Percentiles rank a stretch among this genome's conserved stretches.
Evolutionary conservation across 495 filamentous ascomycete genomes (phyloP).

Genomic region (Letharia lupina): DNA sequence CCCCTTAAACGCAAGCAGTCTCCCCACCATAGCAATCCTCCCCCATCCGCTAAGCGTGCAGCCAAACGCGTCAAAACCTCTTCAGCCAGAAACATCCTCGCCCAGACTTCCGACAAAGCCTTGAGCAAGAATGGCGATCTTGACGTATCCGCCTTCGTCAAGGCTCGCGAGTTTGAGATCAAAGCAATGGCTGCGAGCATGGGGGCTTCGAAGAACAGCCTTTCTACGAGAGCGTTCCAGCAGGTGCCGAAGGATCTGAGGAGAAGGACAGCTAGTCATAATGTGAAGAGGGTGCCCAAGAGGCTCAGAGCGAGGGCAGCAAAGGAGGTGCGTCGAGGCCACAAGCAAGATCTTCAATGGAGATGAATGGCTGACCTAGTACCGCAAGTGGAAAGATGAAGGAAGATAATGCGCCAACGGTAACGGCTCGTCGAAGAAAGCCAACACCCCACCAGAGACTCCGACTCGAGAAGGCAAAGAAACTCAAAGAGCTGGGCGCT

Average conservation of each 20-base stretch:
- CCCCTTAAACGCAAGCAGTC: conserved; percentile 23
- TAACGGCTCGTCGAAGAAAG: conserved; percentile 62
- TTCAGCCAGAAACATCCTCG: conserved; percentile 63
- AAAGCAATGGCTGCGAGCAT: conserved; percentile 73
- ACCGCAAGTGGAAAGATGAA: conserved; percentile 46
- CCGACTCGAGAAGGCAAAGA: conserved; percentile 74
- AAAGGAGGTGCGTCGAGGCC: conserved; percentile 49
- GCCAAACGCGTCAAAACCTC: conserved; percentile 58
- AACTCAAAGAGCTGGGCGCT: conserved; percentile 53
- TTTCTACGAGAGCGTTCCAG: conserved; percentile 76
- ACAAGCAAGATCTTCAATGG: background rate
- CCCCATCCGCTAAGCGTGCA: conserved; percentile 23
- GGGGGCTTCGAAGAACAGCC: conserved; percentile 55
- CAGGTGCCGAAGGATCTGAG: conserved; percentile 76
- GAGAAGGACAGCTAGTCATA: conserved; percentile 85
- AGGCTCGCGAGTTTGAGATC: conserved; percentile 81
- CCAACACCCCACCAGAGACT: conserved; percentile 62
- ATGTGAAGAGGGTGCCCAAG: conserved; percentile 84
- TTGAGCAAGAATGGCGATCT: conserved; percentile 67
- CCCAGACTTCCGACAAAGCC: conserved; percentile 61
- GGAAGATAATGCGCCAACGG: conserved; percentile 86
- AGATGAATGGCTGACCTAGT: conserved; percentile 10
- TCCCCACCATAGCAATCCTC: background rate
- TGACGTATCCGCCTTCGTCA: conserved; percentile 71
- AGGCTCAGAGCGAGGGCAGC: conserved; percentile 60